These are phyloP conservation scores for Globisporangium takayamanum DNA, from an alignment of 352 stramenopile genomes.

Conservation along the genomic window DNA sequence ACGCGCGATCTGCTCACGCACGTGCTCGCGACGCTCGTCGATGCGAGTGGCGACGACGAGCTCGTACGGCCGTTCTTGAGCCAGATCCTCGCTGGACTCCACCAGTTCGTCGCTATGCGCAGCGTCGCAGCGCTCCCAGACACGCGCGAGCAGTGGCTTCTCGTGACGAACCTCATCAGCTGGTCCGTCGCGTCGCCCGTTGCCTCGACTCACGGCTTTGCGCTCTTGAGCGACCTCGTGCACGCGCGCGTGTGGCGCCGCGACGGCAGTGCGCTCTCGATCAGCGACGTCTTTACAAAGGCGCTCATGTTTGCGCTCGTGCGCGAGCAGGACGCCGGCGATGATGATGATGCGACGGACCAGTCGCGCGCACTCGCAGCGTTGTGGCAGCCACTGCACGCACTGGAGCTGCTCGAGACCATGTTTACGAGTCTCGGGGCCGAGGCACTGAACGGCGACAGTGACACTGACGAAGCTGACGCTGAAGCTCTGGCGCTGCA, in stretches of 20 bases:
- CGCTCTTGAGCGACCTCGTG: constrained; percentile 57
- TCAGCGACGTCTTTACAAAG: constrained; percentile 61
- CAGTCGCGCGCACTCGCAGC: too few species aligned
- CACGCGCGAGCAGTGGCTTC: constrained; percentile 50
- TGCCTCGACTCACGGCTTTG: constrained; percentile 50
- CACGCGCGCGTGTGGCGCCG: constrained; percentile 44
- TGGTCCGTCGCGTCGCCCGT: constrained; percentile 39
- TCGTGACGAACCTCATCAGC: constrained; percentile 53
- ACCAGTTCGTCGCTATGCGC: constrained; percentile 36
- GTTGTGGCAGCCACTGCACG: constrained; percentile 24
- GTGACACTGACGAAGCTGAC: constrained; percentile 37
- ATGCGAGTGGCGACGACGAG: constrained; percentile 53
- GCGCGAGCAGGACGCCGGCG: constrained; percentile 5
- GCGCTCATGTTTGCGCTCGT: constrained; percentile 57
- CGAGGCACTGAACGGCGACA: constrained; percentile 26
- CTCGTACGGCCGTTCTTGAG: constrained; percentile 57
- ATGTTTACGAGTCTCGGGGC: constrained; percentile 41
- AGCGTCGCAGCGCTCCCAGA: constrained; percentile 25
- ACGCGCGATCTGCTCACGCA: constrained; percentile 29
- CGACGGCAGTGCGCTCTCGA: constrained; percentile 40
- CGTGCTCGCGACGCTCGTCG: constrained; percentile 44
- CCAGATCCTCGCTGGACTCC: constrained; percentile 47
- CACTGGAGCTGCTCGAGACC: constrained; percentile 45
- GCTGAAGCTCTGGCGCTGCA: constrained; percentile 25
- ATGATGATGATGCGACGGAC: constrained; percentile 11